A percentile compares a stretch with the other conserved stretches of the same genome.
phyloP scores from a whole-genome alignment of 2,329 filamentous ascomycete species.

The Colletotrichum costaricense region DNA sequence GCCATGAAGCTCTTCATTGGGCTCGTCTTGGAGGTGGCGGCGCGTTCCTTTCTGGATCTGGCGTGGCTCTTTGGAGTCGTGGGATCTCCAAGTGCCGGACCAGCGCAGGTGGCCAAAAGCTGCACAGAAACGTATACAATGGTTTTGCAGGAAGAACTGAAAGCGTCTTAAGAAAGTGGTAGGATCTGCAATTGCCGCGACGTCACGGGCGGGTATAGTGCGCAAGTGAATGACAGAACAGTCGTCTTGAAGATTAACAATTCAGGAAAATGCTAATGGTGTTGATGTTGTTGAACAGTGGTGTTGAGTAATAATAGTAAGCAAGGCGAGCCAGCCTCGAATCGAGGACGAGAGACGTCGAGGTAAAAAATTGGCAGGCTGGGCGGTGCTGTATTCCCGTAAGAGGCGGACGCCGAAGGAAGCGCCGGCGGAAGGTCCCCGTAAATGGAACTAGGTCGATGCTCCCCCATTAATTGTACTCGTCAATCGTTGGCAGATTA shows the following conservation, averaged over 20 bases:
- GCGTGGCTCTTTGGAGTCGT: slow-evolving; percentile 4
- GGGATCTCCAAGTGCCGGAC: background rate
- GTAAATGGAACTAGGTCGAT: background rate
- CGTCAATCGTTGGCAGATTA: background rate
- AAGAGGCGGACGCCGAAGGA: slow-evolving; percentile 8
- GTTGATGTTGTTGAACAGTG: background rate
- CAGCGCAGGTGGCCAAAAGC: slow-evolving; percentile 19
- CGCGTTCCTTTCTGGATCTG: slow-evolving; percentile 27
- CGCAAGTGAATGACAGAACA: background rate
- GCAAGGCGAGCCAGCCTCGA: background rate
- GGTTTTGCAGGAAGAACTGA: slow-evolving; percentile 20
- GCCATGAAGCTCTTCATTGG: slow-evolving; percentile 27
- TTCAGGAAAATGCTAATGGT: background rate
- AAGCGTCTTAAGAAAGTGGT: background rate
- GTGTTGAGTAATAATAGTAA: background rate
- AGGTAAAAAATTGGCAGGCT: background rate
- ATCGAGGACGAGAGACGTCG: background rate
- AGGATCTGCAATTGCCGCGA: slow-evolving; percentile 1
- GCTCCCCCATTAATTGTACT: slow-evolving; percentile 6
- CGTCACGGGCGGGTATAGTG: slow-evolving; percentile 3
- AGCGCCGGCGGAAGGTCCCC: background rate
- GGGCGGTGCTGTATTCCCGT: slow-evolving; percentile 10
- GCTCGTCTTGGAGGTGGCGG: slow-evolving; percentile 10
- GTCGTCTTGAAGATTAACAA: background rate
- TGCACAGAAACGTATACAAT: background rate